Evolutionary conservation across 495 filamentous ascomycete genomes (phyloP), one percentile per base, ranked within the genome.

Genomic region (Amorphotheca resinae): DNA sequence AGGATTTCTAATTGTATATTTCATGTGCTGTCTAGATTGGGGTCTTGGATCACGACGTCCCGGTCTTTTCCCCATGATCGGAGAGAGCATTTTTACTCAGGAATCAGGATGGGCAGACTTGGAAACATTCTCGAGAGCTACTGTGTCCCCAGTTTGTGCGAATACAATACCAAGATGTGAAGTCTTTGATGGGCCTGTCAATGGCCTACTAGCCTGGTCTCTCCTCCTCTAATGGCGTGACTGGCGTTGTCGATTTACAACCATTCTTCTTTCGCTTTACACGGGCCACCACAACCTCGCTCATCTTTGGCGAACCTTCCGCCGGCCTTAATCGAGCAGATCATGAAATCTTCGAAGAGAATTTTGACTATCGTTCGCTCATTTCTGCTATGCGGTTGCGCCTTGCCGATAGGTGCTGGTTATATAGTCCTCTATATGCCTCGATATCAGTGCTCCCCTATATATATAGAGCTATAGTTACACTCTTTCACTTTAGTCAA

Each of bases 281-380:
- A 1, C 63, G 85, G 7, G 80, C 85, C 50, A 65, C 77, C 0
- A 69, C 77, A 0, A 84, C 79, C 0, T 76, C 84, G 46, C 79
- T 87, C 52, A 61, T 87, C 3, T 79, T 84, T 40, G 80, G 82
- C 3, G 66, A 74, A 39, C 60, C 62, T 12, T 54, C 58, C 2
- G 34, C 41, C 1, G 50, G 51, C 25, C 39, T 35, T 38, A 30
- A 56, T 4, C 28, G 52, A 0, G 54, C 59, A 31, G 46, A 56
- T 9, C 40, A 44, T 3, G 37, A 53, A 21, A 41, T 25, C 5
- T 58, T 58, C 25, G 48, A 22, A 1, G 49, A 54, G 5, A 56
- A 46, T 45, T 65, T 64, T 23, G 54, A 64, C 32, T 52, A 55
- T 16, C 59, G 57, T 8, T 47, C 49, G 3, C 15, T 52, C 5